Conservation (phyloP, 2,329 filamentous ascomycete genomes). For the Neocucurbitaria cava region DNA sequence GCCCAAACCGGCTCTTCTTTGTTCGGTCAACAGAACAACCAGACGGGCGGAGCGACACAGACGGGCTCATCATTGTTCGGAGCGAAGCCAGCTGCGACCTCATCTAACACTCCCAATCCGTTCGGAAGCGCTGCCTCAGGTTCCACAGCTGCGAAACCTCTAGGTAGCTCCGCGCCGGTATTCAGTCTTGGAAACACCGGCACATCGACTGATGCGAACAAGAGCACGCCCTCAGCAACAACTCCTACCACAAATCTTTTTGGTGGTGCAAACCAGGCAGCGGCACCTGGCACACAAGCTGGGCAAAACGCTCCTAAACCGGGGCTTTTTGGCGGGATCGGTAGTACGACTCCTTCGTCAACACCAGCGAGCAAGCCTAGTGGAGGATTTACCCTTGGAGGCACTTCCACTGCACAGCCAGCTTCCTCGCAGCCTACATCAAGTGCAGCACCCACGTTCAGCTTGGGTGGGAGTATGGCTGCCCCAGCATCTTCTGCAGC, state of each 20-base stretch:
- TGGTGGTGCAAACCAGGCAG: conserved; percentile 27
- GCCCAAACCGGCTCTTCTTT: conserved; percentile 22
- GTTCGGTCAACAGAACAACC: conserved; percentile 23
- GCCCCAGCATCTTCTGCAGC: conserved; percentile 30
- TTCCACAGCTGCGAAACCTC: conserved; percentile 29
- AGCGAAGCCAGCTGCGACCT: conserved; percentile 34
- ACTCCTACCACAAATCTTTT: conserved; percentile 29
- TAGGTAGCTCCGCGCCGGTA: conserved; percentile 28
- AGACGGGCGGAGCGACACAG: conserved; percentile 11
- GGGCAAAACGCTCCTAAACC: conserved; percentile 43
- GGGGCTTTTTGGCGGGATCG: conserved; percentile 34
- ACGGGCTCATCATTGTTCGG: conserved; percentile 24
- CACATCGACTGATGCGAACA: conserved; percentile 40
- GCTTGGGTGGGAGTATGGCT: conserved; percentile 31
- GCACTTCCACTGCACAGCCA: conserved; percentile 32
- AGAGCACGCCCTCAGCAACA: conserved; percentile 34
- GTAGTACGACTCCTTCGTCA: conserved; percentile 37
- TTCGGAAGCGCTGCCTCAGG: conserved; percentile 35
- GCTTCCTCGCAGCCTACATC: conserved; percentile 32
- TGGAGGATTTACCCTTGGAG: conserved; percentile 33
- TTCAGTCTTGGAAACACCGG: conserved; percentile 35
- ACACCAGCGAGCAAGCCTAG: conserved; percentile 40
- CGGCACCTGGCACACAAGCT: conserved; percentile 39
- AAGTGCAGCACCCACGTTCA: conserved; percentile 17
- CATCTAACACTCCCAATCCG: conserved; percentile 35